Evolutionary conservation across 768 basidiomycete species (phyloP).

Genomic region (Suillus subluteus): DNA sequence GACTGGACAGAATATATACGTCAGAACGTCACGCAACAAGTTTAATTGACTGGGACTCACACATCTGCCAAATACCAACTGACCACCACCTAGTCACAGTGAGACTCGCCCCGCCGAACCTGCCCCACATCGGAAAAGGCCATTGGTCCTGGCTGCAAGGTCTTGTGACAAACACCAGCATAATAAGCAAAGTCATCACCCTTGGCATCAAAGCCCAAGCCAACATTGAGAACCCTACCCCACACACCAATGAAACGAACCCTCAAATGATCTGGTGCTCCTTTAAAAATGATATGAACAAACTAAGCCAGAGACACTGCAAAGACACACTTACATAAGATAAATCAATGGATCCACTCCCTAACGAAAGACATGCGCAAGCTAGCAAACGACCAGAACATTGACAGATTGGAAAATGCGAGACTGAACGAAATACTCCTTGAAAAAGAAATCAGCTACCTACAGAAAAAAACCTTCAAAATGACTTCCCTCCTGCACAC

Average conservation of each 20-base stretch:
- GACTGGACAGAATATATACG: background rate
- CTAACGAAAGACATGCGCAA: background rate
- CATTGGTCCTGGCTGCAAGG: too few relatives aligned
- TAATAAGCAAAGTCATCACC: too few relatives aligned
- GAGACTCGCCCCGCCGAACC: background rate
- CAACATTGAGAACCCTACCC: too few relatives aligned
- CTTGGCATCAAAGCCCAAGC: too few relatives aligned
- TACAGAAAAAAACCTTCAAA: background rate
- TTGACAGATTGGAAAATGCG: background rate
- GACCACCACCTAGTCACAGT: background rate
- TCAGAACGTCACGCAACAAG: background rate
- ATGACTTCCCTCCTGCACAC: background rate
- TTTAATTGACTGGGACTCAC: background rate
- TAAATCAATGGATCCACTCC: background rate
- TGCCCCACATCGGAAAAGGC: too few relatives aligned
- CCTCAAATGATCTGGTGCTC: background rate
- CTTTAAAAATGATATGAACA: background rate
- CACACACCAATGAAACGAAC: background rate
- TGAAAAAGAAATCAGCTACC: background rate
- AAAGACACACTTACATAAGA: background rate
- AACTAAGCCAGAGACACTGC: background rate
- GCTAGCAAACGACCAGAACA: background rate
- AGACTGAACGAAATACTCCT: background rate
- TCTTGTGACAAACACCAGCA: too few relatives aligned
- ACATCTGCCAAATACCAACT: background rate